Evolutionary conservation across 345 rosid species (phyloP).

Genomic region (Passiflora organensis): DNA sequence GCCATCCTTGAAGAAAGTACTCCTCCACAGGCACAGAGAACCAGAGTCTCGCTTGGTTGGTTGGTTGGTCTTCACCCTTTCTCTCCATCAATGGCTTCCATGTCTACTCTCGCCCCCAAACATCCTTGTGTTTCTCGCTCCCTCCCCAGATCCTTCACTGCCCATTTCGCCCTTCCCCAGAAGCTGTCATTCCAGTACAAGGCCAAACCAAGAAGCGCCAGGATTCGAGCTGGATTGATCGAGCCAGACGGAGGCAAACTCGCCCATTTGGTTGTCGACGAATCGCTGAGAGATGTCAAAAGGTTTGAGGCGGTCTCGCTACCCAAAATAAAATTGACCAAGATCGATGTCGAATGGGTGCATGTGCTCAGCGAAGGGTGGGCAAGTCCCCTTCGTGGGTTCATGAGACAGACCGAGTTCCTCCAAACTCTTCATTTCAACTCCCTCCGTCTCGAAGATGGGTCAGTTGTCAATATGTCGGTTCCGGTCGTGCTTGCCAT

Average conservation of each 20-base stretch:
- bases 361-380: conserved; percentile 99
- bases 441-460: conserved; percentile 84
- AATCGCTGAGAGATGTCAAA: conserved; percentile 47
- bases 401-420: conserved; percentile 99
- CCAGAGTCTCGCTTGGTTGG: not conserved
- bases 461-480: conserved; percentile 93
- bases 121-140: conserved; percentile 35
- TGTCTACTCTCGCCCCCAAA: conserved; percentile 39
- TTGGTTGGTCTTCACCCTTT: conserved; percentile 8
- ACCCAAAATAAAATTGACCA: conserved; percentile 59
- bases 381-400: conserved; percentile 94
- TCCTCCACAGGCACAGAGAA: not conserved
- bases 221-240: conserved; percentile 51
- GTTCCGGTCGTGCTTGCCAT: conserved; percentile 88
- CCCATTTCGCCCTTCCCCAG: conserved; percentile 36
- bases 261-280: conserved; percentile 57
- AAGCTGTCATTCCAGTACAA: conserved; percentile 28
- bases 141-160: conserved; percentile 32
- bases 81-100: conserved; percentile 53
- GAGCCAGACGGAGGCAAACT: conserved; percentile 90
- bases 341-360: conserved; percentile 82
- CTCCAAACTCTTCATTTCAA: conserved; percentile 99
- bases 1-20: not conserved
- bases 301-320: conserved; percentile 53
- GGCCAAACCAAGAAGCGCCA: conserved; percentile 10